Evolutionary conservation across 345 rosid genomes (phyloP).

Genomic region (Populus nigra): DNA sequence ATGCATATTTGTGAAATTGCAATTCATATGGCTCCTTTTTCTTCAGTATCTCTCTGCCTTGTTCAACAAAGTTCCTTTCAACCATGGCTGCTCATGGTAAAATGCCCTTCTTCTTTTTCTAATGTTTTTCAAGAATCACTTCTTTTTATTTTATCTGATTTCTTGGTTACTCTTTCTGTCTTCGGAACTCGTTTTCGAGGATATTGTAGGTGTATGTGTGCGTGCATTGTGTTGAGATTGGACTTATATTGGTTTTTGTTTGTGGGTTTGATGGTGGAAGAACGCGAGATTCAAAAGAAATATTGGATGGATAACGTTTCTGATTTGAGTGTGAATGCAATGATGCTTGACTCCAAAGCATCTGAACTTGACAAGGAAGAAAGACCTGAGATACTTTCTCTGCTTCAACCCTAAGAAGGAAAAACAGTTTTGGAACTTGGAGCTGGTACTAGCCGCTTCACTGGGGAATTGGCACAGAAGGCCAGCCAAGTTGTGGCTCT

Average conservation of each 20-base stretch:
- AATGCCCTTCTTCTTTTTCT: neutral
- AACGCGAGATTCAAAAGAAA: constrained; percentile 69
- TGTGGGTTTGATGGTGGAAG: constrained; percentile 43
- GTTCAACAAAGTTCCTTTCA: neutral
- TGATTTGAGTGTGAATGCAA: constrained; percentile 73
- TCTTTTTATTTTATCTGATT: neutral
- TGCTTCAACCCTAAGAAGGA: constrained; percentile 73
- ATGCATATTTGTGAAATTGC: too few relatives aligned
- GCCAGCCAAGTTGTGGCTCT: constrained; percentile 72
- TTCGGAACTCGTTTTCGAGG: neutral
- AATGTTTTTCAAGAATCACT: too few relatives aligned
- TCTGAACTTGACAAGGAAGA: constrained; percentile 96
- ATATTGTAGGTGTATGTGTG: neutral
- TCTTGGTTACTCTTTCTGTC: neutral
- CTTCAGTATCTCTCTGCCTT: neutral
- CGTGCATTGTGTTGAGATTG: neutral
- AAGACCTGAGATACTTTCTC: constrained; percentile 90
- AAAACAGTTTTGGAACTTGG: constrained; percentile 81
- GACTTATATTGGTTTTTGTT: neutral
- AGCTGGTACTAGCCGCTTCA: constrained; percentile 95
- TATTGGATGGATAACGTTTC: constrained; percentile 82
- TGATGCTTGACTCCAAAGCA: constrained; percentile 97
- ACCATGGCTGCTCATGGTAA: constrained; percentile 55
- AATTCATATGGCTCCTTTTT: neutral
- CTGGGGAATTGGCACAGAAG: constrained; percentile 75